Conservation (phyloP, 2,329 filamentous ascomycete species). For the Eutypella sp. region DNA sequence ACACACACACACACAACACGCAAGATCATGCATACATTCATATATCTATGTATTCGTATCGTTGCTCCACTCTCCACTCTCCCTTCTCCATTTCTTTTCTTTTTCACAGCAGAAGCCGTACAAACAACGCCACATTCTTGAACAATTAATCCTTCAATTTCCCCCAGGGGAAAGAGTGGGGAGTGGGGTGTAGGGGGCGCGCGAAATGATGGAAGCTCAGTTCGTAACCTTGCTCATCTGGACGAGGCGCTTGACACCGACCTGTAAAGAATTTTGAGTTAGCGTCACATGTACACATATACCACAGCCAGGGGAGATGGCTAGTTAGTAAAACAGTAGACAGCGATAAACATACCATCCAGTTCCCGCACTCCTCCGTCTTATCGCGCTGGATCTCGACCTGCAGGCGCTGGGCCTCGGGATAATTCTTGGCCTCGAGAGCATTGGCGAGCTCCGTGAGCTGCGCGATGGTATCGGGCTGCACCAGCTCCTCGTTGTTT, state of each 20-base stretch:
- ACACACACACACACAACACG: too few species aligned
- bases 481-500: conserved; percentile 89
- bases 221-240: conserved; percentile 72
- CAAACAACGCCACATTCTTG: too few species aligned
- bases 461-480: conserved; percentile 68
- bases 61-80: too few species aligned
- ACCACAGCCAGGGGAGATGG: too few species aligned
- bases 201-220: conserved; percentile 10
- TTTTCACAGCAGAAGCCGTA: too few species aligned
- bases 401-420: conserved; percentile 62
- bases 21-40: too few species aligned
- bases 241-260: conserved; percentile 71
- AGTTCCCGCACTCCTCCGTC: conserved; percentile 75
- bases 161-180: not conserved
- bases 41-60: too few species aligned
- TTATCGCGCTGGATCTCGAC: conserved; percentile 72
- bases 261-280: conserved; percentile 41
- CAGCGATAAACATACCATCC: conserved; percentile 63
- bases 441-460: conserved; percentile 61
- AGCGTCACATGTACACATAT: conserved; percentile 24
- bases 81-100: too few species aligned
- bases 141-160: not conserved
- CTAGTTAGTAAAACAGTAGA: not conserved
- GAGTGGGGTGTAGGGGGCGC: too few species aligned
- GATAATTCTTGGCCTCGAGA: conserved; percentile 65